These are phyloP conservation scores for Prunus mongolica DNA, from an alignment of 306 rosid genomes.

Conservation along the genomic window DNA sequence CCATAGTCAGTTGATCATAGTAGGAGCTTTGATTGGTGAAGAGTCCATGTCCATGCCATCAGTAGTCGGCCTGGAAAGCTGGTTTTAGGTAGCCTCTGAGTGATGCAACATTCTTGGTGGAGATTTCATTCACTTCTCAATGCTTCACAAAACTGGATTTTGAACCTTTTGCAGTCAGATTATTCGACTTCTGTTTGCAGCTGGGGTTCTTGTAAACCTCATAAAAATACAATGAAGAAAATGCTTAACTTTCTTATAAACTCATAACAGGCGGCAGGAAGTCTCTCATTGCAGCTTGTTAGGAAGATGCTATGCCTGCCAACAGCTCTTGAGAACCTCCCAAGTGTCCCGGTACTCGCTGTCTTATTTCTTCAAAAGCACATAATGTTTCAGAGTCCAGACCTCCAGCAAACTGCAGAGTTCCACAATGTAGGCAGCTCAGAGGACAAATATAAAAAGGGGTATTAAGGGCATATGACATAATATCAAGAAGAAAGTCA, in stretches of 20 bases:
- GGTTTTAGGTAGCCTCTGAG: neutral
- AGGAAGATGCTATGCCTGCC: slow-evolving; percentile 57
- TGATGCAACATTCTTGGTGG: neutral
- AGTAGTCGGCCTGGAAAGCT: neutral
- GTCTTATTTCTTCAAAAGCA: slow-evolving; percentile 80
- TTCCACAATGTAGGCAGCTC: neutral
- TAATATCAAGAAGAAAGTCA: neutral
- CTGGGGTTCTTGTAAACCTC: neutral
- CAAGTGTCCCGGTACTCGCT: slow-evolving; percentile 51
- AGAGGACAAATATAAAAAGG: neutral
- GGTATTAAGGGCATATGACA: neutral
- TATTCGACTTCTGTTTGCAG: neutral
- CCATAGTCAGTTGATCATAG: neutral
- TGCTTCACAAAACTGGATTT: neutral
- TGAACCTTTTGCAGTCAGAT: neutral
- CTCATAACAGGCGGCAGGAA: neutral
- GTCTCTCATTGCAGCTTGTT: slow-evolving; percentile 9
- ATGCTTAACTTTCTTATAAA: neutral
- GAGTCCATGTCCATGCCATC: neutral
- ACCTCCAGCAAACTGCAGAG: slow-evolving; percentile 86
- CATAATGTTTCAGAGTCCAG: slow-evolving; percentile 82
- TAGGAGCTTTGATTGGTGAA: neutral
- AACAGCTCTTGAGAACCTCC: slow-evolving; percentile 56
- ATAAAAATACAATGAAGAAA: neutral
- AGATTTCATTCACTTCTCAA: neutral